These are phyloP conservation scores for Penicillium brasilianum DNA, from an alignment of 2,329 filamentous ascomycete genomes.

Conservation along the genomic window DNA sequence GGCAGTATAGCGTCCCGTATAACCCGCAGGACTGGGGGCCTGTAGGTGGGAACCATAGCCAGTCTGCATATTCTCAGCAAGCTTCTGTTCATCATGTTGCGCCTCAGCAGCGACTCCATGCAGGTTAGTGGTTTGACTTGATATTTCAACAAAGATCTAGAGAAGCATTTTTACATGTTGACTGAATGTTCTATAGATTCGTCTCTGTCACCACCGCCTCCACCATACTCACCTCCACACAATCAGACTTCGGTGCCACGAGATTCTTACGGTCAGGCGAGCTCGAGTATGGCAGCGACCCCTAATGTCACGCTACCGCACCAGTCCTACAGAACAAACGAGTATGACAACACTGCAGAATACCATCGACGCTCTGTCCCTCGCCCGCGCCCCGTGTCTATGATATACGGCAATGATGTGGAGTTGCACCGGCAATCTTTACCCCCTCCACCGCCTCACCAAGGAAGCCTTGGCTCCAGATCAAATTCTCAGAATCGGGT, in stretches of 20 bases:
- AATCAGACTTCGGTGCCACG: conserved; percentile 29
- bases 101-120: conserved; percentile 34
- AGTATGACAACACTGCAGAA: conserved; percentile 29
- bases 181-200: conserved; percentile 28
- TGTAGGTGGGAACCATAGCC: conserved; percentile 38
- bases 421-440: conserved; percentile 37
- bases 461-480: conserved; percentile 35
- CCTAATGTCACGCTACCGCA: conserved; percentile 17
- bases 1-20: conserved; percentile 53
- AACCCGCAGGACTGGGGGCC: conserved; percentile 57
- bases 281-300: conserved; percentile 25
- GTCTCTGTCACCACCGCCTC: conserved; percentile 42
- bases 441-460: conserved; percentile 45
- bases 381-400: conserved; percentile 41
- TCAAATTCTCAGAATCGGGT: conserved; percentile 41
- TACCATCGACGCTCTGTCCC: conserved; percentile 34
- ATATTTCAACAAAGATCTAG: neutral
- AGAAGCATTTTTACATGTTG: neutral
- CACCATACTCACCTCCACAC: conserved; percentile 47
- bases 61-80: conserved; percentile 36
- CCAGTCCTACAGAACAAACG: conserved; percentile 20
- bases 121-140: conserved; percentile 36
- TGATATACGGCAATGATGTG: conserved; percentile 36
- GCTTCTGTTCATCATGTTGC: conserved; percentile 37
- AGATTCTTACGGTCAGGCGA: conserved; percentile 20